phyloP scores from a whole-genome alignment of 805 yeast species.

The Alloascoidea africana region DNA sequence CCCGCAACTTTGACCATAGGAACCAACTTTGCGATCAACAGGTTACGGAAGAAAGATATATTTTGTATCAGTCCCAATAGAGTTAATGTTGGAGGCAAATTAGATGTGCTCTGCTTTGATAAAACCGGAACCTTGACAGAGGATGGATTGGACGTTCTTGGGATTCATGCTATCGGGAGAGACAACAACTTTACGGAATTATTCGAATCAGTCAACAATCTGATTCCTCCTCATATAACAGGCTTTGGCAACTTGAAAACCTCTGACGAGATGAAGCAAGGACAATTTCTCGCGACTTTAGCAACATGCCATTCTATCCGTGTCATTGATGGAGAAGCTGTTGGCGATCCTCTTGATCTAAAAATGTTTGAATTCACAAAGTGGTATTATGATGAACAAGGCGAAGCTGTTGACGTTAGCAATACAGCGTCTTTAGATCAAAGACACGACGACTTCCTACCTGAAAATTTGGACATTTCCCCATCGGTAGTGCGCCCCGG shows the following conservation, averaged over 20 bases:
- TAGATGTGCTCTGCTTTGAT: slow-evolving; percentile 85
- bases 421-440: slow-evolving; percentile 16
- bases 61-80: slow-evolving; percentile 91
- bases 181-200: slow-evolving; percentile 6
- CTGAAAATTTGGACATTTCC: slow-evolving; percentile 26
- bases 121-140: slow-evolving; percentile 97
- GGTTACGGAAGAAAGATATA: slow-evolving; percentile 53
- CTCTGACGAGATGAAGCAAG: slow-evolving; percentile 4
- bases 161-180: slow-evolving; percentile 28
- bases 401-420: slow-evolving; percentile 18
- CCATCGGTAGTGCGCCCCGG: slow-evolving; percentile 37
- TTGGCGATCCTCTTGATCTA: slow-evolving; percentile 89
- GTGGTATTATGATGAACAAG: slow-evolving; percentile 65
- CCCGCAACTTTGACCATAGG: slow-evolving; percentile 98
- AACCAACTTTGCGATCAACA: slow-evolving; percentile 75
- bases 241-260: slow-evolving; percentile 7
- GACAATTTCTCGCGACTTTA: slow-evolving; percentile 31
- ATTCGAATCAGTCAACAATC: slow-evolving; percentile 5
- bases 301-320: slow-evolving; percentile 82
- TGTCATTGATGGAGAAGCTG: slow-evolving; percentile 56
- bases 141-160: slow-evolving; percentile 83
- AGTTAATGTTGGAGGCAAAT: slow-evolving; percentile 90
- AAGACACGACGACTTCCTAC: slow-evolving; percentile 22
- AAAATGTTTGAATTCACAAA: slow-evolving; percentile 88
- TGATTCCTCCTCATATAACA: slow-evolving; percentile 6